Evolutionary conservation across 306 rosid genomes (phyloP).

Genomic region (Begonia peltatifolia): DNA sequence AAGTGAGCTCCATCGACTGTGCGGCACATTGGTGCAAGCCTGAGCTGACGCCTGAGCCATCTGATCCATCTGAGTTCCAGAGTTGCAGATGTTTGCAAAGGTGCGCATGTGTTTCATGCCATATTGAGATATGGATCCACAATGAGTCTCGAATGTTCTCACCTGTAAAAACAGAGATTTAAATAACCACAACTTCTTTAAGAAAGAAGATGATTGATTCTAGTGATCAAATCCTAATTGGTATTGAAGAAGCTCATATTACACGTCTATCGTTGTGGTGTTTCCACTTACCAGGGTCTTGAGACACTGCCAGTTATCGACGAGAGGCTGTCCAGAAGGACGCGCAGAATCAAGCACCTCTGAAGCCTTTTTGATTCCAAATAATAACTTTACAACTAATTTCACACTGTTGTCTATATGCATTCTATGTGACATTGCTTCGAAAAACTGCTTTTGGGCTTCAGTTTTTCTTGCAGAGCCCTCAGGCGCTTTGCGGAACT

Average conservation of each 20-base stretch:
- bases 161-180: conserved; percentile 35
- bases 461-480: conserved; percentile 51
- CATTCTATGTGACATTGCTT: conserved; percentile 78
- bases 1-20: conserved; percentile 65
- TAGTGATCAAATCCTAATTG: not conserved
- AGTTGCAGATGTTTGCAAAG: conserved; percentile 84
- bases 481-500: conserved; percentile 84
- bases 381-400: conserved; percentile 62
- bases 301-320: conserved; percentile 80
- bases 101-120: conserved; percentile 98
- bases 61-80: conserved; percentile 43
- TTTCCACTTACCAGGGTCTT: conserved; percentile 42
- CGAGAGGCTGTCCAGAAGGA: conserved; percentile 56
- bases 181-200: not conserved
- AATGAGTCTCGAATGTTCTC: conserved; percentile 71
- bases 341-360: conserved; percentile 43
- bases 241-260: not conserved
- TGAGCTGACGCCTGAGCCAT: conserved; percentile 71
- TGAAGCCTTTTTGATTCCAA: conserved; percentile 67
- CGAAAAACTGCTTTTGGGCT: conserved; percentile 77
- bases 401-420: conserved; percentile 66
- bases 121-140: conserved; percentile 87
- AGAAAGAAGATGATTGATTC: not conserved
- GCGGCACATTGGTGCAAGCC: conserved; percentile 53
- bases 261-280: not conserved